phyloP scores from a whole-genome alignment of 2,329 filamentous ascomycete species.

The Cryphonectria japonica region DNA sequence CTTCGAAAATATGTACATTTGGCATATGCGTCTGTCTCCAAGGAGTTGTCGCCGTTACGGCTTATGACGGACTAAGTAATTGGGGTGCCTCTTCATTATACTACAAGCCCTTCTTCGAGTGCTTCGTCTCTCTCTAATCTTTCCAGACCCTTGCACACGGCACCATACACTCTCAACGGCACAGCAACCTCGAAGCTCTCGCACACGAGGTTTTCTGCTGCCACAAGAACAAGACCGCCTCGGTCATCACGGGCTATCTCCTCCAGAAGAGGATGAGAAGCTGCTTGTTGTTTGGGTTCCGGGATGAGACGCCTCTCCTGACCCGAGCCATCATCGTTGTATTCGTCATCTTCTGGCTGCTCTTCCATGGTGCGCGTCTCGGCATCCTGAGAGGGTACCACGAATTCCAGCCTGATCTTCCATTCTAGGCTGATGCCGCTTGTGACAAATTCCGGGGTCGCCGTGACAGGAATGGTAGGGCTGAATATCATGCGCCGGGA shows the following conservation, averaged over 20 bases:
- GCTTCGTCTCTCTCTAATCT: constrained; percentile 59
- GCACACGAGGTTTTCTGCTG: constrained; percentile 76
- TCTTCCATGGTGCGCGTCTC: constrained; percentile 22
- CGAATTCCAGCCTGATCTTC: constrained; percentile 90
- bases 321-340: constrained; percentile 18
- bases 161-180: constrained; percentile 79
- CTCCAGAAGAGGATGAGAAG: constrained; percentile 67
- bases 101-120: constrained; percentile 37
- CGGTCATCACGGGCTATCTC: constrained; percentile 79
- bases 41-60: not conserved
- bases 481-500: constrained; percentile 78
- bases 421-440: constrained; percentile 86
- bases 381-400: constrained; percentile 65
- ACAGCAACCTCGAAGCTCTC: constrained; percentile 92
- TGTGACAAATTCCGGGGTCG: constrained; percentile 90
- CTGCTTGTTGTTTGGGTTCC: constrained; percentile 25
- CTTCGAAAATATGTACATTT: constrained; percentile 16
- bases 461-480: constrained; percentile 79
- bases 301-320: constrained; percentile 35
- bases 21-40: constrained; percentile 13
- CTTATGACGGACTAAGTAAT: constrained; percentile 2
- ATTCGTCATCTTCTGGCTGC: constrained; percentile 37
- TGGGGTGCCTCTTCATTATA: constrained; percentile 17
- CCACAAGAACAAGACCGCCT: constrained; percentile 73
- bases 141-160: constrained; percentile 60